phyloP scores from a whole-genome alignment of 495 filamentous ascomycete genomes.

The Clavariopsis aquatica region DNA sequence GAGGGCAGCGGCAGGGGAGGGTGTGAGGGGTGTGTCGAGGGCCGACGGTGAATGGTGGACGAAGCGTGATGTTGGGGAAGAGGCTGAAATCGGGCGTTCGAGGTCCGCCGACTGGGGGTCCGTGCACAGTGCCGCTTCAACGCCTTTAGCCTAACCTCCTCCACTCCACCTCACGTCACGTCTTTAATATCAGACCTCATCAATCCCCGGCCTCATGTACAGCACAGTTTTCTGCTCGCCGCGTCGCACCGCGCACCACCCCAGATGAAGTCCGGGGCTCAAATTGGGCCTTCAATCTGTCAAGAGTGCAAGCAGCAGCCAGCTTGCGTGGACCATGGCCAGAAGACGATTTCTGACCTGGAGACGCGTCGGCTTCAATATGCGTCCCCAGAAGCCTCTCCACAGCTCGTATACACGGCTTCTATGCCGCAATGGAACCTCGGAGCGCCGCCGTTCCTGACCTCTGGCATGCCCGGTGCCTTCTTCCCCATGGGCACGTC shows the following conservation, averaged over 20 bases:
- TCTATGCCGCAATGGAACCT: slow-evolving; percentile 24
- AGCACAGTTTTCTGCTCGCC: slow-evolving; percentile 7
- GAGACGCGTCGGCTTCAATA: slow-evolving; percentile 36
- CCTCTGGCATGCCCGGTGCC: background rate
- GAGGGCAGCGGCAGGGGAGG: slow-evolving; percentile 2
- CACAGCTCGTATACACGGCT: background rate
- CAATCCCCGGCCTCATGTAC: slow-evolving; percentile 27
- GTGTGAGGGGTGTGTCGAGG: background rate
- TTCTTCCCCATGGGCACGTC: slow-evolving; percentile 3
- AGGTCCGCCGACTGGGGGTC: slow-evolving; percentile 2
- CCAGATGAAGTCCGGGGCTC: slow-evolving; percentile 23
- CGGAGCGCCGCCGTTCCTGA: background rate
- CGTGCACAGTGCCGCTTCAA: slow-evolving; percentile 29
- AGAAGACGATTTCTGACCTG: slow-evolving; percentile 4
- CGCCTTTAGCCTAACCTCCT: slow-evolving; percentile 32
- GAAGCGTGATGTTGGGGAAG: slow-evolving; percentile 12
- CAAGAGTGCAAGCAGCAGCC: slow-evolving; percentile 11
- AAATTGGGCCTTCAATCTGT: slow-evolving; percentile 26
- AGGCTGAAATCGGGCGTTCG: slow-evolving; percentile 24
- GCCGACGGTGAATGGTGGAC: slow-evolving; percentile 1
- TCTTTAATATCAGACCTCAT: slow-evolving; percentile 33
- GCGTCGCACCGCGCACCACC: background rate
- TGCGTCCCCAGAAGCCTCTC: background rate
- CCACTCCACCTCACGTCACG: slow-evolving; percentile 20
- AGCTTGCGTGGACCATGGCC: slow-evolving; percentile 28